Evolutionary conservation across 2,329 filamentous ascomycete species (phyloP).

Genomic region (Volutella citrinella): DNA sequence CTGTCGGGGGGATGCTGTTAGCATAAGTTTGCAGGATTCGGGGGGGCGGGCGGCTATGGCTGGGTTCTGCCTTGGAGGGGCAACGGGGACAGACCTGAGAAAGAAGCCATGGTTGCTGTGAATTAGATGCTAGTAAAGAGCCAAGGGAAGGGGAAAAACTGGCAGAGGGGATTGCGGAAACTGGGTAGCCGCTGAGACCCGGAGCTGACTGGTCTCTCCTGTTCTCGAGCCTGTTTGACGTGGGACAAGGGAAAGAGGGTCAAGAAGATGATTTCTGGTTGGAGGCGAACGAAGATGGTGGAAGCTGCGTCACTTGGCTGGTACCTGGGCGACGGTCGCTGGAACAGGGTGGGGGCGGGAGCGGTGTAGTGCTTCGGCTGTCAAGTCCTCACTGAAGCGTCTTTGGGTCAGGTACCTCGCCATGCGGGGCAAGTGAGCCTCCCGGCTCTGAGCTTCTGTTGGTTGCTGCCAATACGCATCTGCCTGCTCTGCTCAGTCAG

Average conservation of each 20-base stretch:
- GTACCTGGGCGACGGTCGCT: slow-evolving; percentile 27
- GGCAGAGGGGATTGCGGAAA: no score
- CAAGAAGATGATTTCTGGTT: no score
- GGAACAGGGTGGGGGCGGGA: slow-evolving; percentile 26
- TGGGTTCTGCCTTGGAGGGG: slow-evolving; percentile 12
- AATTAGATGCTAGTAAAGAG: slow-evolving; percentile 6
- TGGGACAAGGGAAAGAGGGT: no score
- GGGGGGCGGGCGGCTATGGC: not conserved
- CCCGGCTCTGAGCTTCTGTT: no score
- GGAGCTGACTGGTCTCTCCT: no score
- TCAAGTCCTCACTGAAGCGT: slow-evolving; percentile 14
- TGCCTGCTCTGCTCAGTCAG: no score
- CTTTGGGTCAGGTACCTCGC: not conserved
- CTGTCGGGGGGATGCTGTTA: slow-evolving; percentile 42
- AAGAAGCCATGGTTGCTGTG: slow-evolving; percentile 47
- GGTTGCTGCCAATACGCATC: no score
- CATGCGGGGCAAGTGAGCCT: not conserved
- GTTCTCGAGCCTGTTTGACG: no score
- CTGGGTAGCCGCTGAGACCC: no score
- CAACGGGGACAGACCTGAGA: slow-evolving; percentile 51
- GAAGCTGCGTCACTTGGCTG: slow-evolving; percentile 31
- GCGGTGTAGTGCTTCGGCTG: slow-evolving; percentile 25
- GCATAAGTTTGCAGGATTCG: no score
- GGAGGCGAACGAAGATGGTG: slow-evolving; percentile 12
- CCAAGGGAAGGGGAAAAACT: no score